Percentiles rank a stretch among this genome's conserved stretches.
phyloP scores from a whole-genome alignment of 129 eudicot species.

The Helichrysum umbraculigerum region DNA sequence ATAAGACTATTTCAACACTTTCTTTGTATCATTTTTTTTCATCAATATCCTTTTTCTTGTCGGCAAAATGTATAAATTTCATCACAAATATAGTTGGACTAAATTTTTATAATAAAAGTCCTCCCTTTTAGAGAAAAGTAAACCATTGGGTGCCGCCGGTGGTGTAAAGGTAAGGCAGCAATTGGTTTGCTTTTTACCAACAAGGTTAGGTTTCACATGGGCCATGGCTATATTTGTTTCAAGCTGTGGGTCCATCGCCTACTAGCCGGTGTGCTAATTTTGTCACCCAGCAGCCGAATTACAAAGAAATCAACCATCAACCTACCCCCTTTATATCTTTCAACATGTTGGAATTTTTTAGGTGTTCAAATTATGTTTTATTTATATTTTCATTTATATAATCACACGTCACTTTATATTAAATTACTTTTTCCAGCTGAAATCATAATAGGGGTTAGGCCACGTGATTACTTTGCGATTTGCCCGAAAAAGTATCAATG shows the following conservation, averaged over 20 bases:
- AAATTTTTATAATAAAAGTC: not conserved
- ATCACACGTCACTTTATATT: constrained; percentile 12
- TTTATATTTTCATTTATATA: not conserved
- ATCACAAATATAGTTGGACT: not conserved
- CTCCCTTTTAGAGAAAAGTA: constrained; percentile 9
- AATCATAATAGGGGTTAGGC: not conserved
- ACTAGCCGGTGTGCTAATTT: constrained; percentile 12
- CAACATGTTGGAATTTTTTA: constrained; percentile 5
- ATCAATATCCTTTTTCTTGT: not conserved
- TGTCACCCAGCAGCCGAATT: constrained; percentile 15
- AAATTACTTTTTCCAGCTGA: not conserved
- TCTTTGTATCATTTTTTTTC: too few species aligned
- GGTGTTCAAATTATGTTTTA: not conserved
- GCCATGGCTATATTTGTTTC: constrained; percentile 6
- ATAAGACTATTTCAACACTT: too few species aligned
- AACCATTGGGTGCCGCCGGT: constrained; percentile 10
- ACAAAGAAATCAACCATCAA: not conserved
- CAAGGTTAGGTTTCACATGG: constrained; percentile 14
- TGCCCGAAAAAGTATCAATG: too few species aligned
- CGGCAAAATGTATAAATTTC: not conserved
- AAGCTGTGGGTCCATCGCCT: constrained; percentile 1
- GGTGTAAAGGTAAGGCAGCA: constrained; percentile 21
- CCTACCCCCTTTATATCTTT: not conserved
- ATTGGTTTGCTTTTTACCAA: constrained; percentile 15
- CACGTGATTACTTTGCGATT: too few species aligned